Conservation (phyloP, 176 grass and related monocot species). For the Pontederia paniculata region DNA sequence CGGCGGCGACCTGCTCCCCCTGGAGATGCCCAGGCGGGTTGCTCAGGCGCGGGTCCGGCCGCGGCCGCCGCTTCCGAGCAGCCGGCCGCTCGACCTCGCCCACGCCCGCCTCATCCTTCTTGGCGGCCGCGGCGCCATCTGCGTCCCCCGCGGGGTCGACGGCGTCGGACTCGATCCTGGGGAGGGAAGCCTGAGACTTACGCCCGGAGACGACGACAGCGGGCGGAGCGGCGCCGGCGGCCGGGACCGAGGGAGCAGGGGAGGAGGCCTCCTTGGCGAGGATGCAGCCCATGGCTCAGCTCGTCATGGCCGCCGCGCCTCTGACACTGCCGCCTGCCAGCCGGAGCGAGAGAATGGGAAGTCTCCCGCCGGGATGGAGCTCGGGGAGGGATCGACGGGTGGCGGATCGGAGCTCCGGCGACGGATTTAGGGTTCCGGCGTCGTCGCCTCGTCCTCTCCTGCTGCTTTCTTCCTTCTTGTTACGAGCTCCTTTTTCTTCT, state of each 20-base stretch:
- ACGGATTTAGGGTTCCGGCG: background rate
- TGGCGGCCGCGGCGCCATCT: background rate
- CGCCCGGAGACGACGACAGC: background rate
- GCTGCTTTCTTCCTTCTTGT: background rate
- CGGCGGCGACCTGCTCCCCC: constrained; percentile 1
- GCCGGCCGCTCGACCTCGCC: background rate
- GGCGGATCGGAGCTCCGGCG: background rate
- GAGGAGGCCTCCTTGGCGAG: constrained; percentile 1
- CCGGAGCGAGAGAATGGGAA: too few species aligned
- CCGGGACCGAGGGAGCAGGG: background rate
- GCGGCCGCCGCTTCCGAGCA: background rate
- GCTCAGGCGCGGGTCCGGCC: background rate
- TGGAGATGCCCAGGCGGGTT: background rate
- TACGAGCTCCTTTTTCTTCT: too few species aligned
- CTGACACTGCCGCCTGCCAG: background rate
- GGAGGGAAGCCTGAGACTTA: background rate
- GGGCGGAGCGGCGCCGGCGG: background rate
- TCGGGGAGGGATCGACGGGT: background rate
- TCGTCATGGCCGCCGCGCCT: background rate
- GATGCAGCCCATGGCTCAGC: constrained; percentile 9
- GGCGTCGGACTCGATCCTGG: background rate
- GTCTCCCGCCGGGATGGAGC: too few species aligned
- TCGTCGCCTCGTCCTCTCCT: background rate
- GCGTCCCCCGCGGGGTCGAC: background rate
- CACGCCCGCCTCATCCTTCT: background rate